Base-by-base conservation (phyloP, 345 rosid genomes). In the Aquilaria yunnanensis region DNA sequence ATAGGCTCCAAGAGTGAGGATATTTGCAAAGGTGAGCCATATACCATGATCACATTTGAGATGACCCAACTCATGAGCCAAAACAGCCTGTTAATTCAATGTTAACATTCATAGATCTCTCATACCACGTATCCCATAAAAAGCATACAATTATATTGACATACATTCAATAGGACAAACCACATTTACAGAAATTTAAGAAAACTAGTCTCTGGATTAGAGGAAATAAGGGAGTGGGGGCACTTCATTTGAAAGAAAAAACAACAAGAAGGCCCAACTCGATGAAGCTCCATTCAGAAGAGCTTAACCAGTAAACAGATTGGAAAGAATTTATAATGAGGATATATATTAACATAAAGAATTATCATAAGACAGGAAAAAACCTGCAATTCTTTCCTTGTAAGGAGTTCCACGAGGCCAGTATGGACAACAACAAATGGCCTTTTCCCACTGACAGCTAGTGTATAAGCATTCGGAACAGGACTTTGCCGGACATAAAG, bases 61-160 rank as follows among this genome's bases (percentile, higher is more conserved):
- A 83, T 90, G 97, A 32, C 99, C 99, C 73, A 93, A 78, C 70
- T 93, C 99, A 61, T 90, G 97, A 16, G 96, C 99, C 89, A 93
- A 78, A 56, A 93, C 97, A 72, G 95, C 97, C 99, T 90, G 64
- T 13, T 37, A 37, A 9, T 62, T 68, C 7, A 7, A 54, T 65
- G 33, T 64, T 14, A 51, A 54, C 57, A 61, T 75, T 60, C 67
- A 64, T 52, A 51, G 56, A 61, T 67, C 50, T 56, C 60, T 61
- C 61, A 56, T 45, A 14, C 16, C n/a, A 61, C 62, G 34, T 32
- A 55, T 8, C 59, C 23, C 33, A 65, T 47, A 51, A 60, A 34
- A 10, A 23, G 31, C 51, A 43, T 34, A 32, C 12, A 45, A 45
- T 53, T 12, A 9, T 33, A 63, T 43, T 8, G 32, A 29, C 14